Percentiles rank a stretch among this genome's conserved stretches.
These are phyloP conservation scores for Mytilinidion resinicola DNA, from an alignment of 495 filamentous ascomycete genomes.

Conservation along the genomic window DNA sequence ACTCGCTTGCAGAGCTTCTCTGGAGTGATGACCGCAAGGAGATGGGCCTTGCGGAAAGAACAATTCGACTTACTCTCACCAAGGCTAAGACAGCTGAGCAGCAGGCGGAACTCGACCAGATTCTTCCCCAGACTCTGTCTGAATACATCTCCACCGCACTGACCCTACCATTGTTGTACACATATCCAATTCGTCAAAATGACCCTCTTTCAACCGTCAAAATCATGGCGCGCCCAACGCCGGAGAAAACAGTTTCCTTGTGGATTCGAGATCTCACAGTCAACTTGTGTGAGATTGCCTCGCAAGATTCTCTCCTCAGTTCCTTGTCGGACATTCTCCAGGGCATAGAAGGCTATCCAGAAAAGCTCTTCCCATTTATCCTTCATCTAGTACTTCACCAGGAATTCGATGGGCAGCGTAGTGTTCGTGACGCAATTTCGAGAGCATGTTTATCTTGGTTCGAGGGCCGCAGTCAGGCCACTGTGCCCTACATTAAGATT, in stretches of 20 bases:
- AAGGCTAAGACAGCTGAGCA: conserved; percentile 5
- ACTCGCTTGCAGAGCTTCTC: conserved; percentile 61
- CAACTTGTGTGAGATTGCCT: conserved; percentile 52
- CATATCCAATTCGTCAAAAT: not conserved
- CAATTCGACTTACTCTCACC: conserved; percentile 60
- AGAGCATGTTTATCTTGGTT: conserved; percentile 48
- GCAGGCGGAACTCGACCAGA: conserved; percentile 16
- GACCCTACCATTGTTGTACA: conserved; percentile 4
- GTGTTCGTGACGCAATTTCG: conserved; percentile 45
- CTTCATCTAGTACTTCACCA: conserved; percentile 66
- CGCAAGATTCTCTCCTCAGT: conserved; percentile 53
- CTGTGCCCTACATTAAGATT: conserved; percentile 48
- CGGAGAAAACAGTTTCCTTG: conserved; percentile 15
- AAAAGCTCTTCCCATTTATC: conserved; percentile 30
- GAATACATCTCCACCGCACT: conserved; percentile 12
- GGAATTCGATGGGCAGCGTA: conserved; percentile 48
- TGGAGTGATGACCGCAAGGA: conserved; percentile 54
- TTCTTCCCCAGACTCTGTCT: conserved; percentile 23
- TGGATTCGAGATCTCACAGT: conserved; percentile 65
- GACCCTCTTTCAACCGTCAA: conserved; percentile 1
- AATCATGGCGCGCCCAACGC: conserved; percentile 3
- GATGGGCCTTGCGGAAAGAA: conserved; percentile 70
- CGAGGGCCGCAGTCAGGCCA: conserved; percentile 32
- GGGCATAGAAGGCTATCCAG: conserved; percentile 25
- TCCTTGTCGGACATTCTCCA: conserved; percentile 19